Percentiles rank a stretch among this genome's conserved stretches.
Conservation (phyloP, 306 rosid species). For the Ormosia emarginata region DNA sequence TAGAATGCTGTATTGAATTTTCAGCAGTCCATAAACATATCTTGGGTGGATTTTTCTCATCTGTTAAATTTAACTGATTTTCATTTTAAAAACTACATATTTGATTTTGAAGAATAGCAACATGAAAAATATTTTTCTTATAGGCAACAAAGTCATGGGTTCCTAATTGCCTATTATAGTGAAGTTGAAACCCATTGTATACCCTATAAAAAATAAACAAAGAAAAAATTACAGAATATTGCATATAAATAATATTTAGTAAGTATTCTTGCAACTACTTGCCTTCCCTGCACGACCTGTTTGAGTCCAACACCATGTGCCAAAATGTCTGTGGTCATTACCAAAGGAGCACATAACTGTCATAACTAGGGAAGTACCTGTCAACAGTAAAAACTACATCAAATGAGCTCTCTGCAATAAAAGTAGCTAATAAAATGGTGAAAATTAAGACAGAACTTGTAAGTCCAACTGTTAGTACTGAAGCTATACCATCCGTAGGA, state of each 20-base stretch:
- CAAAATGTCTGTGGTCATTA: slow-evolving; percentile 80
- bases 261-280: slow-evolving; percentile 25
- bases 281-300: slow-evolving; percentile 88
- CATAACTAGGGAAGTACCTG: slow-evolving; percentile 88
- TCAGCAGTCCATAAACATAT: not conserved
- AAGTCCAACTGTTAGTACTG: not conserved
- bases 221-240: not conserved
- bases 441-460: not conserved
- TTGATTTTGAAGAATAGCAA: slow-evolving; percentile 1
- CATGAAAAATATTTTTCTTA: not conserved
- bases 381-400: slow-evolving; percentile 3
- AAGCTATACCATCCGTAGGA: slow-evolving; percentile 2
- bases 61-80: not conserved
- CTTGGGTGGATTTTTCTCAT: not conserved
- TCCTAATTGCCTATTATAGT: not conserved
- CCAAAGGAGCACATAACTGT: slow-evolving; percentile 90
- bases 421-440: slow-evolving; percentile 4
- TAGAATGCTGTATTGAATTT: not conserved
- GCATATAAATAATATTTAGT: not conserved
- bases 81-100: slow-evolving; percentile 7
- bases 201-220: not conserved
- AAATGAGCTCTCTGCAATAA: slow-evolving; percentile 19
- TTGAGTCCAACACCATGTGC: slow-evolving; percentile 82
- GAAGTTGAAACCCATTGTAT: not conserved
- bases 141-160: not conserved